phyloP scores from a whole-genome alignment of 2,329 filamentous ascomycete species.

The Calycina marina region DNA sequence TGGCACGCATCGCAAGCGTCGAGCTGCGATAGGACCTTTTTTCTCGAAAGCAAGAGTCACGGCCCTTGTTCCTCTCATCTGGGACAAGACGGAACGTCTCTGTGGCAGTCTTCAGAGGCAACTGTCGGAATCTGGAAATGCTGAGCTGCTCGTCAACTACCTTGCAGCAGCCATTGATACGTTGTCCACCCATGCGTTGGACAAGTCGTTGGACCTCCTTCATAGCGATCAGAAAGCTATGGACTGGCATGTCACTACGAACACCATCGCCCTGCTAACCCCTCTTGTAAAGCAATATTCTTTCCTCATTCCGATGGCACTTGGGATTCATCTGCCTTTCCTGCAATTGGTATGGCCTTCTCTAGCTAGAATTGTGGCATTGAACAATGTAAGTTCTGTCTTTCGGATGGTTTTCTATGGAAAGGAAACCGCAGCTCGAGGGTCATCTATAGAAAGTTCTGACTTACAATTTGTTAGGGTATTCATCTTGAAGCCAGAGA shows the following conservation, averaged over 20 bases:
- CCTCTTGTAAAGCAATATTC: conserved; percentile 5
- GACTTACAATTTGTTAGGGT: neutral
- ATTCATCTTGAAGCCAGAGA: conserved; percentile 2
- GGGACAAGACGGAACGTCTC: conserved; percentile 5
- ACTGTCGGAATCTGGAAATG: conserved; percentile 4
- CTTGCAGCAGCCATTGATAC: conserved; percentile 6
- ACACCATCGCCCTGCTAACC: conserved; percentile 8
- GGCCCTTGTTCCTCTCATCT: conserved; percentile 10
- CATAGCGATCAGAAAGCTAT: conserved; percentile 18
- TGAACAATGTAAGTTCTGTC: too few species aligned
- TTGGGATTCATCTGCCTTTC: neutral
- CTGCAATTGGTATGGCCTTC: neutral
- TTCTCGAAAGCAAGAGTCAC: conserved; percentile 11
- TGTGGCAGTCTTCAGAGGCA: conserved; percentile 3
- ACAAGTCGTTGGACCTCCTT: neutral
- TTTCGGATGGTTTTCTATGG: neutral
- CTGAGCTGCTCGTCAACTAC: conserved; percentile 3
- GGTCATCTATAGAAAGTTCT: neutral
- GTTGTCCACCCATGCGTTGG: too few species aligned
- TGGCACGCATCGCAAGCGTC: conserved; percentile 10
- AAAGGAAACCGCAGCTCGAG: conserved; percentile 4
- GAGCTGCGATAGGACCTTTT: conserved; percentile 11
- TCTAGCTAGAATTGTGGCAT: conserved; percentile 2
- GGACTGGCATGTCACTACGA: conserved; percentile 12
- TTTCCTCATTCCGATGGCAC: neutral